These are phyloP conservation scores for Collybia sp. DNA, from an alignment of 768 basidiomycete species.

Conservation along the genomic window DNA sequence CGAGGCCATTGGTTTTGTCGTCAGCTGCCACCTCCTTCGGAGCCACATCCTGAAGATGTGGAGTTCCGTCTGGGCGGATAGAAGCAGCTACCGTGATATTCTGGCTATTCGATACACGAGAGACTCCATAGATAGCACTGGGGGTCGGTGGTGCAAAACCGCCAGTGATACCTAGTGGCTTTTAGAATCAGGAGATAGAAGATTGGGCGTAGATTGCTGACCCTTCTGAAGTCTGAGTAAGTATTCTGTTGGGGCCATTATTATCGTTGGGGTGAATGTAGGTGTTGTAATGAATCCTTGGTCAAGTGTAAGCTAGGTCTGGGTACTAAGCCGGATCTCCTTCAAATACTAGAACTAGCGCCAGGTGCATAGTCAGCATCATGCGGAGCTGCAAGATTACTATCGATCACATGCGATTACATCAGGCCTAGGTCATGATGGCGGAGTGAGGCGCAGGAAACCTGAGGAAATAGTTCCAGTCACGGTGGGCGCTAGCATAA, in stretches of 20 bases:
- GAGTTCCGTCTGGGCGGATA: conserved; percentile 34
- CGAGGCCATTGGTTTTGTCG: conserved; percentile 30
- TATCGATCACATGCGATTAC: too few species aligned
- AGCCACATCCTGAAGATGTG: conserved; percentile 21
- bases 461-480: too few species aligned
- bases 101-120: conserved; percentile 18
- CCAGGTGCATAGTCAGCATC: too few species aligned
- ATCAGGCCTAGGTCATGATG: too few species aligned
- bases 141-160: conserved; percentile 55
- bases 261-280: conserved; percentile 2
- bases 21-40: conserved; percentile 23
- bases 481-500: too few species aligned
- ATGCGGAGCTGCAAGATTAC: too few species aligned
- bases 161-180: conserved; percentile 45
- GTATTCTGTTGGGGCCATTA: conserved; percentile 37
- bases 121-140: conserved; percentile 35
- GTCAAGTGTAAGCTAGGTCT: too few species aligned
- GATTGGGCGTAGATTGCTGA: conserved; percentile 11
- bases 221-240: conserved; percentile 44
- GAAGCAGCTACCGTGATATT: conserved; percentile 31
- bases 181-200: not conserved
- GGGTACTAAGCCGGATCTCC: too few species aligned
- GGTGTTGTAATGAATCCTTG: too few species aligned
- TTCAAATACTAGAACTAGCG: too few species aligned
- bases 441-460: too few species aligned